phyloP scores from a whole-genome alignment of 2,329 filamentous ascomycete species.

The Drechslerella dactyloides region DNA sequence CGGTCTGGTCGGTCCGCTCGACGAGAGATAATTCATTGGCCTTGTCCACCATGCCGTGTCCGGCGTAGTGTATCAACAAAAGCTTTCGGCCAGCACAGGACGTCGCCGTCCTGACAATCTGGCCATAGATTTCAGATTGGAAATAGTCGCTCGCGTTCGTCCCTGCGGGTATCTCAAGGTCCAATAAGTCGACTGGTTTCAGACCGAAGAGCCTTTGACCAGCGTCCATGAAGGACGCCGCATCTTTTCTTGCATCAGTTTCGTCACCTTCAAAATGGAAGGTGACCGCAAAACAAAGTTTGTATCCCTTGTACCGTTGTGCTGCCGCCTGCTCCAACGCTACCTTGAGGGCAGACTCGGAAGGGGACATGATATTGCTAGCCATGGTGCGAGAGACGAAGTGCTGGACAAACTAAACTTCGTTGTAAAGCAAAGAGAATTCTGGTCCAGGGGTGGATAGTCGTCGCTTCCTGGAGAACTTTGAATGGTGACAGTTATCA shows the following conservation, averaged over 20 bases:
- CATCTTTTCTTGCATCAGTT: slow-evolving; percentile 5
- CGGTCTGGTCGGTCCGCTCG: no score
- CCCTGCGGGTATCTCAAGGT: no score
- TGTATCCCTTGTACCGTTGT: background rate
- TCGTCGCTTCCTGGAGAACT: background rate
- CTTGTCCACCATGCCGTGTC: no score
- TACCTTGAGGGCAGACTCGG: background rate
- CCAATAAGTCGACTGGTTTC: background rate
- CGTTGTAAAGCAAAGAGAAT: background rate
- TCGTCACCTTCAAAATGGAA: slow-evolving; percentile 10
- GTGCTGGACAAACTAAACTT: no score
- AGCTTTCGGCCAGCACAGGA: no score
- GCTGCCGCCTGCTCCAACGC: background rate
- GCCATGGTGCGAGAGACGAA: background rate
- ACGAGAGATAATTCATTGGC: no score
- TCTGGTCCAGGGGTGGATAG: background rate
- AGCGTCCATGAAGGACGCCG: slow-evolving; percentile 2
- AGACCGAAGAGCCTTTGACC: background rate
- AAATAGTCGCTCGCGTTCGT: no score
- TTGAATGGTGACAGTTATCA: background rate
- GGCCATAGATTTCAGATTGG: no score
- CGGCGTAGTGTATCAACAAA: no score
- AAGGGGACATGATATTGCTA: background rate
- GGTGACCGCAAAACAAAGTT: slow-evolving; percentile 3
- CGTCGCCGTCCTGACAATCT: no score